phyloP scores from a whole-genome alignment of 768 basidiomycete species.

The Russula virescens region DNA sequence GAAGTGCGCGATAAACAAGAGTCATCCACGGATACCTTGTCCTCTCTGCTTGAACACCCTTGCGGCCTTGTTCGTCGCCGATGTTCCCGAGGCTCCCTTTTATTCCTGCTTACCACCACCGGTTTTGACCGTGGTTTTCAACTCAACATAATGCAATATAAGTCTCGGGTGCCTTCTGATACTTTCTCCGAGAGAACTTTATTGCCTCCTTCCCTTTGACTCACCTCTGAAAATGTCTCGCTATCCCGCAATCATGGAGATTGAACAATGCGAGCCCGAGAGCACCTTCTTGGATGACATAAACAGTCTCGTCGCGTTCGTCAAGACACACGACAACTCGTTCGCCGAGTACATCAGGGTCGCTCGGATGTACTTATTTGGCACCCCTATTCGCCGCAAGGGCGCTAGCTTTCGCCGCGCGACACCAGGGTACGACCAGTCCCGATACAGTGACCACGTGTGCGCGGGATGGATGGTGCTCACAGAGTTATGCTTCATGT shows the following conservation, averaged over 20 bases:
- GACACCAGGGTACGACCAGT: slow-evolving; percentile 17
- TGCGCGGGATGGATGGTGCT: not conserved
- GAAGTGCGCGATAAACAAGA: not conserved
- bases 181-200: not conserved
- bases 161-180: not conserved
- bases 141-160: not conserved
- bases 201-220: not conserved
- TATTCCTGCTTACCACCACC: not conserved
- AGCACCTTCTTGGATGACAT: slow-evolving; percentile 1
- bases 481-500: not conserved
- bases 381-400: slow-evolving; percentile 20
- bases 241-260: not conserved
- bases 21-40: not conserved
- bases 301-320: slow-evolving; percentile 6
- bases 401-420: not conserved
- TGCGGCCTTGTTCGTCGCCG: slow-evolving; percentile 11
- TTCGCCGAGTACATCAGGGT: slow-evolving; percentile 16
- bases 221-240: not conserved
- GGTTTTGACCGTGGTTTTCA: too few species aligned
- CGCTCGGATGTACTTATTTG: slow-evolving; percentile 19
- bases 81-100: not conserved
- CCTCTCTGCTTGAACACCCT: not conserved
- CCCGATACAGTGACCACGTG: not conserved
- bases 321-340: slow-evolving; percentile 7
- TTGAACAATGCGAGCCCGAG: not conserved